These are phyloP conservation scores for Trypanosoma melophagium DNA, from an alignment of 208 protist genomes.

Conservation along the genomic window DNA sequence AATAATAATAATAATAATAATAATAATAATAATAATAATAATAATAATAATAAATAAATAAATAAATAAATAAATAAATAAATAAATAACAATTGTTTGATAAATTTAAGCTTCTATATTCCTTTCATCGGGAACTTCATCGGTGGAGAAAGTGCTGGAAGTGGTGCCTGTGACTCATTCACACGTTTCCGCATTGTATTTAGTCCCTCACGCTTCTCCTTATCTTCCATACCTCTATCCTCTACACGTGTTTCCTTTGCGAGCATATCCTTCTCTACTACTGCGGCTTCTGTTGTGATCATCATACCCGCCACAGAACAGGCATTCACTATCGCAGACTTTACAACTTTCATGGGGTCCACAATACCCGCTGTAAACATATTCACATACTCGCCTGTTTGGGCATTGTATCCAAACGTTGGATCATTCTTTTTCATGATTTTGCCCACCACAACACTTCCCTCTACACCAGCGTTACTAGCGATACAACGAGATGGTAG, in stretches of 20 bases:
- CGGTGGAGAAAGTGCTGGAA: conserved; percentile 80
- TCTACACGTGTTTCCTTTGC: conserved; percentile 57
- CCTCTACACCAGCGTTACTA: conserved; percentile 97
- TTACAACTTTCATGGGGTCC: conserved; percentile 99
- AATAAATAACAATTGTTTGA: neutral
- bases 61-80: conserved; percentile 17
- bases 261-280: conserved; percentile 88
- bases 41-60: conserved; percentile 16
- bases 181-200: conserved; percentile 70
- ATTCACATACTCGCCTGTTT: conserved; percentile 95
- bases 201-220: conserved; percentile 70
- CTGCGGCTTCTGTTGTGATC: conserved; percentile 98
- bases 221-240: conserved; percentile 81
- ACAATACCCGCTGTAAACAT: conserved; percentile 99
- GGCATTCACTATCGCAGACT: conserved; percentile 97
- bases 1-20: conserved; percentile 17
- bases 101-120: conserved; percentile 30
- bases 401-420: conserved; percentile 95
- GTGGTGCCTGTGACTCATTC: conserved; percentile 77
- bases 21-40: conserved; percentile 1
- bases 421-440: conserved; percentile 87
- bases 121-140: conserved; percentile 91
- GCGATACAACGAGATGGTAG: conserved; percentile 93
- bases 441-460: conserved; percentile 97
- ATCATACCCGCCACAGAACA: conserved; percentile 98